Evolutionary conservation across 2,329 filamentous ascomycete genomes (phyloP), one percentile per base, ranked within the genome.

Genomic region (Cordyceps fumosorosea): DNA sequence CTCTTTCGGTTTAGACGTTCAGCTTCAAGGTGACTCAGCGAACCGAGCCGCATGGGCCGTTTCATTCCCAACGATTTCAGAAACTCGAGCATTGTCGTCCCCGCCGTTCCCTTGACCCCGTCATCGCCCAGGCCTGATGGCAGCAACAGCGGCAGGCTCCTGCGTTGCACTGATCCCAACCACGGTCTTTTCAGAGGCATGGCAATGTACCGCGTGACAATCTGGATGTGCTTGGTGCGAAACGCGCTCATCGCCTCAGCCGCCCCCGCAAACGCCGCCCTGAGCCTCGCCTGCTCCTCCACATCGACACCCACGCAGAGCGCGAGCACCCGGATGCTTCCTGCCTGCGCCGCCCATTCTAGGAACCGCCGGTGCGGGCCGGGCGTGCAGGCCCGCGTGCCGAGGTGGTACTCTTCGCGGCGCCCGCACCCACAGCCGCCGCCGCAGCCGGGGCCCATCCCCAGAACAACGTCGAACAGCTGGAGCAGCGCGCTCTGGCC

Each of bases 401-500:
- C 80, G 64, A 82, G 70, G 68, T 83, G 20, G 52, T 55, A 55
- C 14, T 55, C 37, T 20, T 55, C 34, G n/a, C 24, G 32, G 20
- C 40, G 40, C 4, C 12, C 16, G 18, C 40, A 44, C 12, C 40
- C 40, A n/a, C n/a, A n/a, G n/a, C n/a, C n/a, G n/a, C n/a, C n/a
- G 40, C 32, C 32, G 32, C 51, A 18, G 51, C 12, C 24, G 48
- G 32, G 7, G 32, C 48, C 50, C 18, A 97, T 82, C 1, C 91
- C 90, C 0, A 97, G 81, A 0, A 92, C 84, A 16, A 96, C 83
- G 71, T 98, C 93, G 74, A 96, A 91, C 76, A 96, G 95, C 69
- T 96, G 92, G 63, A 98, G 91, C 47, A 96, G 80, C 0, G 91
- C 96, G 73, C 89, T 93, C 74, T 98, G 93, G 0, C 92, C 93